These are phyloP conservation scores for Pleurotus sapidus DNA, from an alignment of 768 basidiomycete genomes.

Conservation along the genomic window DNA sequence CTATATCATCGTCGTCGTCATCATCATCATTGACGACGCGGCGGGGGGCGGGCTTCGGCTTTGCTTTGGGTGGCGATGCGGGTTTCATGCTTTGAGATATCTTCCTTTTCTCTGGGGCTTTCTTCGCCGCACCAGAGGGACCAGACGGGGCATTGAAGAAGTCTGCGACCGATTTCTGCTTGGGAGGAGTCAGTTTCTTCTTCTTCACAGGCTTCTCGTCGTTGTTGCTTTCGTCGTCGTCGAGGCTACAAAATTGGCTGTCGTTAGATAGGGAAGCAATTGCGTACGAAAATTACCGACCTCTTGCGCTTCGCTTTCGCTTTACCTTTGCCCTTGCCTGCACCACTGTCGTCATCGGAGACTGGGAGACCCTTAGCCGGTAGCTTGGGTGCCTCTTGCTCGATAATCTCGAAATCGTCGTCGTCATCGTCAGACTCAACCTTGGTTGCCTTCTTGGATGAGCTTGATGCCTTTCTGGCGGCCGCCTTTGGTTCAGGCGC, in stretches of 20 bases:
- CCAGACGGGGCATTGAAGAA: conserved; percentile 50
- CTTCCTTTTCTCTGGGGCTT: conserved; percentile 36
- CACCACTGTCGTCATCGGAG: conserved; percentile 9
- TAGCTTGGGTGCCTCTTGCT: background rate
- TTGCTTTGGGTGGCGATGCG: conserved; percentile 49
- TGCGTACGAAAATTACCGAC: conserved; percentile 29
- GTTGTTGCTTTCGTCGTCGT: conserved; percentile 35
- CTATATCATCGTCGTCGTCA: conserved; percentile 44
- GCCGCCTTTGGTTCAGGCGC: conserved; percentile 9
- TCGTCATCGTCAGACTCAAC: conserved; percentile 22
- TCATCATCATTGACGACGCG: conserved; percentile 41
- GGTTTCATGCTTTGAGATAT: conserved; percentile 60
- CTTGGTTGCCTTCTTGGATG: conserved; percentile 13
- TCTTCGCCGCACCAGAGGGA: conserved; percentile 34
- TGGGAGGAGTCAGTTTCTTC: conserved; percentile 41
- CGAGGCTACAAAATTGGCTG: conserved; percentile 23
- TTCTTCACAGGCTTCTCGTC: conserved; percentile 47
- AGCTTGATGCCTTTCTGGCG: conserved; percentile 15
- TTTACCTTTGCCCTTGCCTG: conserved; percentile 18
- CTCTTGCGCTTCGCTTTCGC: conserved; percentile 64
- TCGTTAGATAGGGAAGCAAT: background rate
- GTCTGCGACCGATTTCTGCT: conserved; percentile 47
- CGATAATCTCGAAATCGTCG: conserved; percentile 24
- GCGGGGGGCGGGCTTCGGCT: conserved; percentile 41
- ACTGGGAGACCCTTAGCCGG: conserved; percentile 12